Percentiles rank a stretch among this genome's conserved stretches.
These are phyloP conservation scores for Zygnema circumcarinatum DNA, from an alignment of 139 green algal genomes.

Conservation along the genomic window DNA sequence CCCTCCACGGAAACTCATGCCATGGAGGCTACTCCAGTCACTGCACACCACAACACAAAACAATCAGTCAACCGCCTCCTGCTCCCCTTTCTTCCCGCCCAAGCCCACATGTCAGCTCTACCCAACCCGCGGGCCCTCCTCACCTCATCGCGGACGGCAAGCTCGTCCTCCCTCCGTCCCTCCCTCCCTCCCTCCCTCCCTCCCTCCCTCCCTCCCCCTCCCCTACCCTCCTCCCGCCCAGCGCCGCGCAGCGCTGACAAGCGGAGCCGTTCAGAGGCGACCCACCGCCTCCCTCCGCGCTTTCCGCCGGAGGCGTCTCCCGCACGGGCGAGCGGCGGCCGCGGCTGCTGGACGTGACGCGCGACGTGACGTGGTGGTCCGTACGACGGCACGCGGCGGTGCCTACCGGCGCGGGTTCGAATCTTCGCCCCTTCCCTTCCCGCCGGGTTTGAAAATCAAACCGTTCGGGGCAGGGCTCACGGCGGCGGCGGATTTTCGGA, in stretches of 20 bases:
- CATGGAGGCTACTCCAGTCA: constrained; percentile 22
- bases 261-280: neutral
- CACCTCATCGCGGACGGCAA: neutral
- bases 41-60: neutral
- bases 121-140: neutral
- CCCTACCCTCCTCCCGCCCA: neutral
- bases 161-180: neutral
- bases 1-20: neutral
- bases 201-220: neutral
- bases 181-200: neutral
- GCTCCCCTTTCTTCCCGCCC: neutral
- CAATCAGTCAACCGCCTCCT: neutral
- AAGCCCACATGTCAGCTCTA: neutral
- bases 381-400: too few species aligned
- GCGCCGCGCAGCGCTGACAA: neutral
- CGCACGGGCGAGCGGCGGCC: too few species aligned
- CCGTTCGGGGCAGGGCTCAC: too few species aligned
- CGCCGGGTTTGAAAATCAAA: too few species aligned
- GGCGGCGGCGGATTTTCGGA: too few species aligned
- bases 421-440: too few species aligned
- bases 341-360: too few species aligned
- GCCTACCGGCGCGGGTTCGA: too few species aligned
- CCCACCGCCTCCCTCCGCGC: neutral
- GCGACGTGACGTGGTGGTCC: too few species aligned
- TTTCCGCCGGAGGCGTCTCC: too few species aligned